phyloP scores from a whole-genome alignment of 441 rosid genomes.

The Euphorbia celastroides region DNA sequence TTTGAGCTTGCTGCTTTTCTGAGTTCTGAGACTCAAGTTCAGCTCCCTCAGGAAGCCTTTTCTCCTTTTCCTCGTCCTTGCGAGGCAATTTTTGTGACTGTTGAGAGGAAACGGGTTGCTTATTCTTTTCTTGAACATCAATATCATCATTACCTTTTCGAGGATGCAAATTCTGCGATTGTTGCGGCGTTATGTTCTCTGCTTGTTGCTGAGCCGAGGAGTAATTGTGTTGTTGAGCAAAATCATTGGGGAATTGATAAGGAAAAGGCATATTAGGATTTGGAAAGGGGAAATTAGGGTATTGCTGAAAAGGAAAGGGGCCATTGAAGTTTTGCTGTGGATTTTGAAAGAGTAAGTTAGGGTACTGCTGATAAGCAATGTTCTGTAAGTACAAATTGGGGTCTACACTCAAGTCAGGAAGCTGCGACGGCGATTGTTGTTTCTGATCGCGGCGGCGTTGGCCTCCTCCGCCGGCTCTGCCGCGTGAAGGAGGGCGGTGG shows the following conservation, averaged over 20 bases:
- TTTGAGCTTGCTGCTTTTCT: background rate
- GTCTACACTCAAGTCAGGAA: slow-evolving; percentile 14
- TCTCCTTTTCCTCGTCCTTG: background rate
- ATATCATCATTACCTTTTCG: background rate
- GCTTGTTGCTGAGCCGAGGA: background rate
- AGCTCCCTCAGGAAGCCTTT: background rate
- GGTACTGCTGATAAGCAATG: slow-evolving; percentile 34
- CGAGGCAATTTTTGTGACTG: background rate
- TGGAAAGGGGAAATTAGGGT: slow-evolving; percentile 21
- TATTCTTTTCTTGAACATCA: background rate
- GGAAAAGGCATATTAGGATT: slow-evolving; percentile 15
- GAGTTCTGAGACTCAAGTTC: background rate
- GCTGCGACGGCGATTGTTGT: slow-evolving; percentile 9
- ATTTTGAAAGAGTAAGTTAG: no score
- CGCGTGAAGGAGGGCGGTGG: slow-evolving; percentile 31
- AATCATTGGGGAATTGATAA: background rate
- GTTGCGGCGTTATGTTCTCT: background rate
- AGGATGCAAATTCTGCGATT: background rate
- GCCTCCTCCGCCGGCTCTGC: slow-evolving; percentile 17
- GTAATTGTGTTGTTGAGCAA: slow-evolving; percentile 19
- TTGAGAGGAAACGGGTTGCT: background rate
- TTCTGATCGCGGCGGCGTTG: slow-evolving; percentile 22
- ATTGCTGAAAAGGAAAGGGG: slow-evolving; percentile 11
- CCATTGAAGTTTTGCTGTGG: slow-evolving; percentile 17
- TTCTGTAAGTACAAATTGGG: slow-evolving; percentile 23